Base-by-base conservation (phyloP, 129 eudicot species). In the Pseudognaphalium luteoalbum region DNA sequence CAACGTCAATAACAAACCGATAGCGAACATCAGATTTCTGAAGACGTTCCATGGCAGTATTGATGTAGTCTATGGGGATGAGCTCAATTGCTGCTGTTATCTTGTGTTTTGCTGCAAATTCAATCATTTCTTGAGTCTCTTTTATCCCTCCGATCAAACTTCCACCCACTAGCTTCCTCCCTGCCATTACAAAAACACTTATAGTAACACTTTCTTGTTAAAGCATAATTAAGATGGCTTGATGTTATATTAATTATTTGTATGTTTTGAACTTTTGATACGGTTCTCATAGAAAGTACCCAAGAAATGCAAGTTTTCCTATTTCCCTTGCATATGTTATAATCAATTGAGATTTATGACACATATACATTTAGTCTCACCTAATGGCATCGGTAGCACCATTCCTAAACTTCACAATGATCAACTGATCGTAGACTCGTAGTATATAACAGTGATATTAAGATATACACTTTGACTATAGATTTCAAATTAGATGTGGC, bases 41-140 rank as follows among this genome's bases (percentile, higher is more conserved):
- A 32, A 82, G 85, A 2, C 85, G 82, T n/a, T 77, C 85, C 79
- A 77, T 82, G 14, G 86, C 79, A 2, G 79, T 77, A 57, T 82
- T 82, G 30, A 82, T 76, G 22, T 82, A 82, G 58, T 72, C 86
- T 1, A 82, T 66, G 12, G 75, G 79, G 17, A 82, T 77, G 59
- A 82, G 54, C 63, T 82, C 85, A 72, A 76, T 44, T 33, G 66
- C 70, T 10, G 86, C 76, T 33, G 79, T 77, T 67, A 77, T 77
- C 34, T 82, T 82, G 52, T 82, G 82, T 58, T 66, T 74, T 15
- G 79, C 82, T 41, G 86, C 86, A 77, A 82, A 82, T 7, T 82
- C 86, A 72, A 82, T 65, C 86, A 82, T 82, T 61, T 76, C 82
- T 66, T 82, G 82, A 12, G 82, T 77, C 79, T 82, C 86, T 22